A percentile compares a stretch with the other conserved stretches of the same genome.
phyloP scores from a whole-genome alignment of 306 rosid species.

The Oemleria cerasiformis region DNA sequence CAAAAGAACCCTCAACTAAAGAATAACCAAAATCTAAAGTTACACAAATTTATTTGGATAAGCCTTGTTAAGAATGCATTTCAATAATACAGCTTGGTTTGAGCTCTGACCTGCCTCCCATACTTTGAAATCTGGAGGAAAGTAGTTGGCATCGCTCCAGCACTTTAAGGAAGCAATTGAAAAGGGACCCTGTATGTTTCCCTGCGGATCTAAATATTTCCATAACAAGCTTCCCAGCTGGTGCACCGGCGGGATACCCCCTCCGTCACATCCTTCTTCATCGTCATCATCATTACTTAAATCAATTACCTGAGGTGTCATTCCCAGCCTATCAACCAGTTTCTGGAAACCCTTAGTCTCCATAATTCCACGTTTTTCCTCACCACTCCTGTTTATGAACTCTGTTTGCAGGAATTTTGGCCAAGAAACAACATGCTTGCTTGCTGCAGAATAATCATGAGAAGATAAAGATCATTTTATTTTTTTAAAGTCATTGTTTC shows the following conservation, averaged over 20 bases:
- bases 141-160: conserved; percentile 70
- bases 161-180: conserved; percentile 43
- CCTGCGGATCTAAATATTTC: conserved; percentile 75
- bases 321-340: conserved; percentile 14
- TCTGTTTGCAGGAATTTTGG: conserved; percentile 22
- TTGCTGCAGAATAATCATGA: background rate
- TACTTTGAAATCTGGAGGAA: conserved; percentile 65
- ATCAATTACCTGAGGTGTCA: conserved; percentile 40
- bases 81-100: conserved; percentile 46
- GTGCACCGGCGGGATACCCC: conserved; percentile 20
- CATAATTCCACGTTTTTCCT: conserved; percentile 20
- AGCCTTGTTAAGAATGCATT: conserved; percentile 36
- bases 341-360: conserved; percentile 14
- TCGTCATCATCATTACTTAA: conserved; percentile 55
- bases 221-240: conserved; percentile 35
- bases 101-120: conserved; percentile 61
- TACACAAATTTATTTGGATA: conserved; percentile 16
- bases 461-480: background rate
- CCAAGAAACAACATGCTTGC: background rate
- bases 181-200: conserved; percentile 74
- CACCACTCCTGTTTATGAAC: conserved; percentile 7
- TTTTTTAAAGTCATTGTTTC: background rate
- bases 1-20: background rate
- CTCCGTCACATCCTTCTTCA: conserved; percentile 22
- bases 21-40: conserved; percentile 3